Evolutionary conservation across 306 rosid species (phyloP).

Genomic region (Mimosa bimucronata): DNA sequence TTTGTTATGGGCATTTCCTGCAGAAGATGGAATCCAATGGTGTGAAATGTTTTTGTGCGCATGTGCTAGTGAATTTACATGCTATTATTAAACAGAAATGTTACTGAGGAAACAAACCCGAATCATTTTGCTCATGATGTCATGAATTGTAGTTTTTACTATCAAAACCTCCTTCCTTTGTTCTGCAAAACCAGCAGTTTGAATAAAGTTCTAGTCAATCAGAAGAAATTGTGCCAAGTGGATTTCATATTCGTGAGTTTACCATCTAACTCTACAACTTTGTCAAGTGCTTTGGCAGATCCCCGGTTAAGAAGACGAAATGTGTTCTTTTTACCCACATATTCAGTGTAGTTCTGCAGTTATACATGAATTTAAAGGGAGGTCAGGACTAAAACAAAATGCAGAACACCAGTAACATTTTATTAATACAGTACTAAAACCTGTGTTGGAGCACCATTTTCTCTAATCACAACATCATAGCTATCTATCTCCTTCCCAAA

Average conservation of each 20-base stretch:
- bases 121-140: conserved; percentile 91
- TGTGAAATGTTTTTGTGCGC: not conserved
- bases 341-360: conserved; percentile 76
- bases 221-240: conserved; percentile 23
- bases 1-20: conserved; percentile 92
- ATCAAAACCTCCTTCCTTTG: conserved; percentile 88
- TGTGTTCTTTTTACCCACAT: conserved; percentile 85
- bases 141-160: conserved; percentile 93
- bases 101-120: conserved; percentile 45
- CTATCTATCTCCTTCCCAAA: conserved; percentile 91
- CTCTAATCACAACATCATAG: conserved; percentile 86
- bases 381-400: conserved; percentile 31
- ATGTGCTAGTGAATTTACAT: not conserved
- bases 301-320: conserved; percentile 98
- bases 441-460: conserved; percentile 95
- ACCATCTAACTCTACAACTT: conserved; percentile 95
- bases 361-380: conserved; percentile 27
- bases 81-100: not conserved
- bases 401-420: conserved; percentile 25
- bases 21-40: conserved; percentile 43
- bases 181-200: conserved; percentile 58
- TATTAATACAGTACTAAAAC: conserved; percentile 46
- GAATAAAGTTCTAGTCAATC: conserved; percentile 39
- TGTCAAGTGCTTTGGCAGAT: conserved; percentile 96
- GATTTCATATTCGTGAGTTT: conserved; percentile 28